Percentiles rank a stretch among this genome's conserved stretches.
These are phyloP conservation scores for Leishmania martiniquensis DNA, from an alignment of 208 protist genomes.

Conservation along the genomic window DNA sequence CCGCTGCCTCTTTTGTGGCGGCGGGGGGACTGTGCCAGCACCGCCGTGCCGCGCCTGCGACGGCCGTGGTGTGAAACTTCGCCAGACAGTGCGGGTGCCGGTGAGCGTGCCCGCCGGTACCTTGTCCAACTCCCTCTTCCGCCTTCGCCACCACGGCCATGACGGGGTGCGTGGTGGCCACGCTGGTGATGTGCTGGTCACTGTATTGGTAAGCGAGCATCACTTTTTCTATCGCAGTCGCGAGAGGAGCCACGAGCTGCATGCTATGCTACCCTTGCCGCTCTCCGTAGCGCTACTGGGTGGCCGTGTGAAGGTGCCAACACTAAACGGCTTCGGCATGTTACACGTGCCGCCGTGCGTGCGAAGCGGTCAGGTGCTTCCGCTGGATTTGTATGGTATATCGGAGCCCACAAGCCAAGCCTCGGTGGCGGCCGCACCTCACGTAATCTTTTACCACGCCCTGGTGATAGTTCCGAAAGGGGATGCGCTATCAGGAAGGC, in stretches of 20 bases:
- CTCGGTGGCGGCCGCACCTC: background rate
- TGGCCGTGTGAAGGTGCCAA: conserved; percentile 68
- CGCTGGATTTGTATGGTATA: conserved; percentile 43
- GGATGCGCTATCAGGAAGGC: conserved; percentile 59
- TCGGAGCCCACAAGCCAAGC: background rate
- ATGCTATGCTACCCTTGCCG: conserved; percentile 81
- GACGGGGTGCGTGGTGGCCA: conserved; percentile 82
- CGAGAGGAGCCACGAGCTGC: conserved; percentile 39
- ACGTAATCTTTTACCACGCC: conserved; percentile 52
- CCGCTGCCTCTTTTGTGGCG: conserved; percentile 74
- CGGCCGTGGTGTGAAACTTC: conserved; percentile 58
- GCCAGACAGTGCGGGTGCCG: conserved; percentile 29
- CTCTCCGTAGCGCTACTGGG: conserved; percentile 80
- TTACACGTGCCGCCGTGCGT: conserved; percentile 80
- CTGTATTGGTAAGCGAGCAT: conserved; percentile 73
- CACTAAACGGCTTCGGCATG: conserved; percentile 30
- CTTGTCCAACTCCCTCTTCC: conserved; percentile 41
- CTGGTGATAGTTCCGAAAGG: conserved; percentile 72
- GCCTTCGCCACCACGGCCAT: conserved; percentile 70
- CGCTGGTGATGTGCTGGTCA: conserved; percentile 77
- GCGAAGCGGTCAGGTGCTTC: conserved; percentile 69
- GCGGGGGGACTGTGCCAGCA: conserved; percentile 63
- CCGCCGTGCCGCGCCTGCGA: conserved; percentile 63
- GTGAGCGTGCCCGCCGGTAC: conserved; percentile 49
- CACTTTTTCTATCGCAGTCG: conserved; percentile 65